Conservation (phyloP, 1,284 basidiomycete species). For the Rhodotorula sp. region DNA sequence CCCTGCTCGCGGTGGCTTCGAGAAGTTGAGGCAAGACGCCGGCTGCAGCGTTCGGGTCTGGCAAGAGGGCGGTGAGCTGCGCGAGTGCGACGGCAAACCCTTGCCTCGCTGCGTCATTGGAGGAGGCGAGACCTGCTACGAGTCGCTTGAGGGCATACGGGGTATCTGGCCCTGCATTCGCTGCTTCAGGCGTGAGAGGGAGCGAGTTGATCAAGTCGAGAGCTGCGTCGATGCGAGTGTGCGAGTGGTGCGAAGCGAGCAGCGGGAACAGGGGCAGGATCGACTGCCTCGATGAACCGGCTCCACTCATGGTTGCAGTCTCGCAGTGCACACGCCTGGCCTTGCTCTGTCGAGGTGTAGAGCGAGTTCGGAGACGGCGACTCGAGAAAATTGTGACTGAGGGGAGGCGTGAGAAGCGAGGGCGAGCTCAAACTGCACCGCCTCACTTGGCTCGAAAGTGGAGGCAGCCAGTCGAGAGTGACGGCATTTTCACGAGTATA, state of each 20-base stretch:
- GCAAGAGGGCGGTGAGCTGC: constrained; percentile 77
- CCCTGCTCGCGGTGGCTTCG: constrained; percentile 49
- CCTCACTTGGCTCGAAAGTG: background rate
- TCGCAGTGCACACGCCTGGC: background rate
- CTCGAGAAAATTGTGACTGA: background rate
- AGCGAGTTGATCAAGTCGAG: constrained; percentile 76
- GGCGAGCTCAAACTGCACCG: background rate
- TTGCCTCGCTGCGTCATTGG: constrained; percentile 84
- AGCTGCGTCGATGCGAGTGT: constrained; percentile 71
- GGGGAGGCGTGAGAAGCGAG: background rate
- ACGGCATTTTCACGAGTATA: background rate
- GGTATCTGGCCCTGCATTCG: constrained; percentile 66
- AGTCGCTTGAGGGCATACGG: constrained; percentile 82
- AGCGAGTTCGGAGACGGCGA: background rate
- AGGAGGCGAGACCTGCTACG: constrained; percentile 81
- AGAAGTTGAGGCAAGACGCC: constrained; percentile 72
- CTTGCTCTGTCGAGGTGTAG: background rate
- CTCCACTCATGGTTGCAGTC: background rate
- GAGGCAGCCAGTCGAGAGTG: background rate
- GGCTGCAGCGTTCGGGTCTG: constrained; percentile 60
- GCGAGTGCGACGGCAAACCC: constrained; percentile 95
- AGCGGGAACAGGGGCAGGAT: constrained; percentile 41
- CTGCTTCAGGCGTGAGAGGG: constrained; percentile 20
- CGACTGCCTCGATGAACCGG: constrained; percentile 7
- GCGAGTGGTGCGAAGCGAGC: constrained; percentile 37